These are phyloP conservation scores for Cryptococcus floricola DNA, from an alignment of 1,284 basidiomycete genomes.

Conservation along the genomic window DNA sequence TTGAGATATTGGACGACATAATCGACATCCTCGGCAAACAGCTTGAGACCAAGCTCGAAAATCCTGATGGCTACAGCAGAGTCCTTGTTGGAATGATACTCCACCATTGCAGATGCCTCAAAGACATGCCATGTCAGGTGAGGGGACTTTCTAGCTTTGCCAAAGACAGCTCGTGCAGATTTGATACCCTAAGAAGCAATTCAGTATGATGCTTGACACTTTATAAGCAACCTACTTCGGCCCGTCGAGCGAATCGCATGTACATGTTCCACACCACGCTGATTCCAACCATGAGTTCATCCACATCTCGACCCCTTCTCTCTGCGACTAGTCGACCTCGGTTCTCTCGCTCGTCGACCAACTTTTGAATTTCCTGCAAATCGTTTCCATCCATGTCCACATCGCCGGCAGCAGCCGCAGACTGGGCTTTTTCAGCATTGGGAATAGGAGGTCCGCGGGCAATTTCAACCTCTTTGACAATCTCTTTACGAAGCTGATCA, in stretches of 20 bases:
- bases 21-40: conserved; percentile 75
- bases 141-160: conserved; percentile 76
- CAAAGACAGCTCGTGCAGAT: conserved; percentile 73
- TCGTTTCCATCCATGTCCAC: conserved; percentile 40
- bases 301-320: conserved; percentile 51
- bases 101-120: conserved; percentile 88
- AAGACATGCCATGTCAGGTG: conserved; percentile 89
- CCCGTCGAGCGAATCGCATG: conserved; percentile 85
- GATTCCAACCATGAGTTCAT: conserved; percentile 51
- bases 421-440: conserved; percentile 14
- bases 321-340: conserved; percentile 52
- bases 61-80: conserved; percentile 80
- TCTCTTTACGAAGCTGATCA: conserved; percentile 61
- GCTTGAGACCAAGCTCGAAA: conserved; percentile 89
- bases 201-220: not conserved
- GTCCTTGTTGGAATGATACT: conserved; percentile 91
- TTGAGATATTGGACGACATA: conserved; percentile 85
- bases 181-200: conserved; percentile 58
- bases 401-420: conserved; percentile 16
- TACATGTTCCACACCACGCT: conserved; percentile 70
- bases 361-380: conserved; percentile 49
- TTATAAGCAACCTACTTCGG: conserved; percentile 55
- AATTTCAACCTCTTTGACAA: conserved; percentile 51
- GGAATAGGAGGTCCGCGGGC: conserved; percentile 49
- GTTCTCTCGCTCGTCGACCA: conserved; percentile 63